Evolutionary conservation across 2,329 filamentous ascomycete species (phyloP).

Genomic region (Hymenoscyphus occultus): DNA sequence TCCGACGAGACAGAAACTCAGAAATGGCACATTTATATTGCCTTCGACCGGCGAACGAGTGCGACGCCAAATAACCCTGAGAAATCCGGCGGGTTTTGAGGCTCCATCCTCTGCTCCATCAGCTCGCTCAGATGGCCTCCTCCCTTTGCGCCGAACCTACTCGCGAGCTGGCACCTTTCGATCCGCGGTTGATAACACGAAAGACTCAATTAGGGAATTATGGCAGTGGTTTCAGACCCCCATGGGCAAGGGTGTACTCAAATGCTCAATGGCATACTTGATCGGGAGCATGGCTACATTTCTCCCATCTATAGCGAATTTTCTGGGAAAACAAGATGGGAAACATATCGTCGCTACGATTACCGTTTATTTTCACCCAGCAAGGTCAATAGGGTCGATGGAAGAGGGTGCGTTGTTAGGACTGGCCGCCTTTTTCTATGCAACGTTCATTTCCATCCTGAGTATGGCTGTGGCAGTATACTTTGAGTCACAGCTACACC

Average conservation of each 20-base stretch:
- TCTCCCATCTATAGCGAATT: conserved; percentile 65
- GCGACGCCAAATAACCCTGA: conserved; percentile 74
- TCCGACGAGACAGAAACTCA: conserved; percentile 57
- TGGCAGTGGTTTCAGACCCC: conserved; percentile 66
- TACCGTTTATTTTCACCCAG: conserved; percentile 92
- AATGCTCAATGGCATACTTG: conserved; percentile 87
- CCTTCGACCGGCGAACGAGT: conserved; percentile 83
- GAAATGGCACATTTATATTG: conserved; percentile 83
- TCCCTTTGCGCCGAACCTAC: conserved; percentile 21
- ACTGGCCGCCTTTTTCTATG: conserved; percentile 74
- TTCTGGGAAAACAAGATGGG: conserved; percentile 80
- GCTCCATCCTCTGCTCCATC: conserved; percentile 16
- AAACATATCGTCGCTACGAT: conserved; percentile 94
- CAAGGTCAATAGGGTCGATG: conserved; percentile 84
- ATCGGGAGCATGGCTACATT: conserved; percentile 86
- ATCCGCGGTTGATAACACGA: conserved; percentile 36
- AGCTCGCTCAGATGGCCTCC: conserved; percentile 14
- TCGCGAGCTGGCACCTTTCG: conserved; percentile 35
- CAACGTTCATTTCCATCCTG: conserved; percentile 69
- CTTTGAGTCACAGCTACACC: conserved; percentile 64
- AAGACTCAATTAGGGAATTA: conserved; percentile 40
- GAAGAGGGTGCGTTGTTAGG: conserved; percentile 78
- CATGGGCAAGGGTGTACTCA: conserved; percentile 76
- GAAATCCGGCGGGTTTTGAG: conserved; percentile 45
- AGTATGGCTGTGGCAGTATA: conserved; percentile 88